A percentile compares a stretch with the other conserved stretches of the same genome.
Evolutionary conservation across 176 grass and related monocot genomes (phyloP).

Genomic region (Bothriochloa decipiens): DNA sequence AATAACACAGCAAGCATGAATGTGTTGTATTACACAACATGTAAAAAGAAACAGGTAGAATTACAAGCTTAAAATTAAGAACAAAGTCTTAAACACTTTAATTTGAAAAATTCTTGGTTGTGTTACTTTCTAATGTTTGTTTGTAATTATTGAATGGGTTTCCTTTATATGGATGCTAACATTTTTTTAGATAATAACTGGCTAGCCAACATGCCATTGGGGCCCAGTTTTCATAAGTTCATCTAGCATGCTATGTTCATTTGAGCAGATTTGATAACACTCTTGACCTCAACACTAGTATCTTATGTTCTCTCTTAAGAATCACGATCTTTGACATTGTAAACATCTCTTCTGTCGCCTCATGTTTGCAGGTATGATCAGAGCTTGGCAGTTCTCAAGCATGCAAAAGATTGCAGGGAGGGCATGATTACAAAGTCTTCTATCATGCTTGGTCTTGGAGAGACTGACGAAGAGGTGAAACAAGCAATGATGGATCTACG

Average conservation of each 20-base stretch:
- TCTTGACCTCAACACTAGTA: neutral
- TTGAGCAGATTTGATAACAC: neutral
- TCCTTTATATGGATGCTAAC: neutral
- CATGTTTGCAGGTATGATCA: slow-evolving; percentile 65
- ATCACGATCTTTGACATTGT: neutral
- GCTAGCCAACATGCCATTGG: neutral
- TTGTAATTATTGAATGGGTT: too few relatives aligned
- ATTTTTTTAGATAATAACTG: neutral
- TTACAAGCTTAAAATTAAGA: slow-evolving; percentile 16
- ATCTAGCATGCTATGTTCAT: slow-evolving; percentile 2
- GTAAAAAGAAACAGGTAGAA: neutral
- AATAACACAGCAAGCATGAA: neutral
- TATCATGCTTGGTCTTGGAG: slow-evolving; percentile 95
- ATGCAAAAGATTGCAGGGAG: slow-evolving; percentile 73
- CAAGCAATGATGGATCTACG: slow-evolving; percentile 80
- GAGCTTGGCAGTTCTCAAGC: slow-evolving; percentile 79
- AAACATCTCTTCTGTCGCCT: neutral
- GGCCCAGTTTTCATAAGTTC: neutral
- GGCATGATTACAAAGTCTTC: slow-evolving; percentile 92
- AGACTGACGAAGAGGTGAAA: slow-evolving; percentile 78
- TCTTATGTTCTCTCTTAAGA: neutral
- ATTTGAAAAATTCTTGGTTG: too few relatives aligned
- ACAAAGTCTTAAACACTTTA: neutral
- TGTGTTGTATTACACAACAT: neutral
- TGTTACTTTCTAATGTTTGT: too few relatives aligned